Conservation (phyloP, 495 filamentous ascomycete genomes). For the Durotheca rogersii region DNA sequence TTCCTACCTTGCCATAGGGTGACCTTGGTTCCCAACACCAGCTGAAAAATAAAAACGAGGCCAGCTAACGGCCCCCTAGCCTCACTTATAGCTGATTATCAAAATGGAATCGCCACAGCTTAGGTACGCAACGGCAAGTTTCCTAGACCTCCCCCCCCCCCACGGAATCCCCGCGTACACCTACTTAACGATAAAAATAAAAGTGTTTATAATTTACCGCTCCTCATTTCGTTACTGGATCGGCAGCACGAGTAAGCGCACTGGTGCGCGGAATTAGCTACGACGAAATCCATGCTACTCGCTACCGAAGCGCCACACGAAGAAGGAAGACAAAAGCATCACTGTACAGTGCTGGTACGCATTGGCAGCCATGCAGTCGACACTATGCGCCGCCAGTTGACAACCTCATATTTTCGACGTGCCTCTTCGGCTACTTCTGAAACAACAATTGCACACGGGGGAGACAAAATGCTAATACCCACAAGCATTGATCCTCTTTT, state of each 20-base stretch:
- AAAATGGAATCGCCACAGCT: constrained; percentile 9
- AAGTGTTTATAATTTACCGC: not conserved
- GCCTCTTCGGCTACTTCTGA: not conserved
- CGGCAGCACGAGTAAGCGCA: not conserved
- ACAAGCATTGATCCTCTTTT: not conserved
- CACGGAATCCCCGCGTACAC: constrained; percentile 1
- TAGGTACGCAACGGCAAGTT: constrained; percentile 4
- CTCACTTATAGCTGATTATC: too few relatives aligned
- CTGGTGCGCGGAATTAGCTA: not conserved
- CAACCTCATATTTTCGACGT: not conserved
- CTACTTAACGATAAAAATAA: not conserved
- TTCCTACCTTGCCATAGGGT: not conserved
- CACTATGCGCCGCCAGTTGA: too few relatives aligned
- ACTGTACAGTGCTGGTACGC: too few relatives aligned
- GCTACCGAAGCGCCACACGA: not conserved
- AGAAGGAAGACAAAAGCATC: too few relatives aligned
- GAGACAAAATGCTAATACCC: too few relatives aligned
- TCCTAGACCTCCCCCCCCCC: constrained; percentile 11
- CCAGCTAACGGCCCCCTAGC: too few relatives aligned
- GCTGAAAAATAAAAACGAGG: constrained; percentile 30
- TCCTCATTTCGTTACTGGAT: not conserved
- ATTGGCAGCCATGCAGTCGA: too few relatives aligned
- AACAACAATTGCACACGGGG: not conserved
- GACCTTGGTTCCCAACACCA: not conserved
- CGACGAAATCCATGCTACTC: not conserved